A percentile compares a stretch with the other conserved stretches of the same genome.
Conservation (phyloP, 2,329 filamentous ascomycete genomes). For the Sporothrix brunneoviolacea region DNA sequence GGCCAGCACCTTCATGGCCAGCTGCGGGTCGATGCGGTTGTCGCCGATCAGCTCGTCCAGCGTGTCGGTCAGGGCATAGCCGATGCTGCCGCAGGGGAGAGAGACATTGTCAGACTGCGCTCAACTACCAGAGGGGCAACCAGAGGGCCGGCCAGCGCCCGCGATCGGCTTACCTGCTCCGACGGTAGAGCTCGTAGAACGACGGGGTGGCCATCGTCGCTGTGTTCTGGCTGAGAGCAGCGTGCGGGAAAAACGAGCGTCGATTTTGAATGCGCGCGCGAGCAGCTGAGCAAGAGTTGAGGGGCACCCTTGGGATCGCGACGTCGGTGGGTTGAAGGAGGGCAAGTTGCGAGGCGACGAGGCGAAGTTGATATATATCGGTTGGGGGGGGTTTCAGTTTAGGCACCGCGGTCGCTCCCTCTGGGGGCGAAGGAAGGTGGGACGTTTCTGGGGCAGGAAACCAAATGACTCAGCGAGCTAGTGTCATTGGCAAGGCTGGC, state of each 20-base stretch:
- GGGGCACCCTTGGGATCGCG: not conserved
- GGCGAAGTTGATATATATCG: not conserved
- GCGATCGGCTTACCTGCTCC: constrained; percentile 70
- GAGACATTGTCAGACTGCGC: not conserved
- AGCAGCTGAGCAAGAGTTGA: too few species aligned
- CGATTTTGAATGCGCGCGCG: too few species aligned
- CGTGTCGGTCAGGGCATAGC: constrained; percentile 86
- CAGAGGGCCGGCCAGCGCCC: too few species aligned
- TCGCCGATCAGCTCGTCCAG: constrained; percentile 95
- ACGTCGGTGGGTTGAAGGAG: not conserved
- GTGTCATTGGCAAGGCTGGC: too few species aligned
- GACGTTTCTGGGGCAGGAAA: too few species aligned
- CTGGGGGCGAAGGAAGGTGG: too few species aligned
- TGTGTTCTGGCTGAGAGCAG: not conserved
- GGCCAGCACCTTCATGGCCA: constrained; percentile 95
- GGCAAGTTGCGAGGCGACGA: constrained; percentile 1
- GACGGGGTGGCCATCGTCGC: constrained; percentile 36
- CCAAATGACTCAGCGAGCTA: too few species aligned
- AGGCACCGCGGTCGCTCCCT: too few species aligned
- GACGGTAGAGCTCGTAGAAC: constrained; percentile 93
- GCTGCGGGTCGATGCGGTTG: constrained; percentile 90
- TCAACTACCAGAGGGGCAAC: too few species aligned
- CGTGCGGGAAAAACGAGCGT: not conserved
- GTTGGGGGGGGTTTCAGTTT: not conserved
- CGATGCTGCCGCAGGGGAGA: constrained; percentile 77